These are phyloP conservation scores for Chamaecyparis obtusa DNA, from an alignment of 75 land plant species.

Conservation along the genomic window DNA sequence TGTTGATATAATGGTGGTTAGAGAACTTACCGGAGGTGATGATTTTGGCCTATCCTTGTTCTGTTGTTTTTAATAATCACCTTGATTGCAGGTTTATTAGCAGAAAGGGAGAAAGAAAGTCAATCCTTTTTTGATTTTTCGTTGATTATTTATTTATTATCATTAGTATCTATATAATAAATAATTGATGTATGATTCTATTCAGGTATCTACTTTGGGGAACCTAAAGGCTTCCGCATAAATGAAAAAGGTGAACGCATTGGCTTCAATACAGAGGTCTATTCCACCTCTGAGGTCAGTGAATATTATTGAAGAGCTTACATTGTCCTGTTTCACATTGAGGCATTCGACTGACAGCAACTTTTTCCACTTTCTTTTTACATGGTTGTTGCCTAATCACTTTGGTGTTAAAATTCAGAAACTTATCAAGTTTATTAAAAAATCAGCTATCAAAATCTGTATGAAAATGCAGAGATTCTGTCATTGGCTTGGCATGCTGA, in stretches of 20 bases:
- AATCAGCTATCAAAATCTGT: not conserved
- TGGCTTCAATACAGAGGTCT: conserved; percentile 93
- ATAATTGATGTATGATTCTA: not conserved
- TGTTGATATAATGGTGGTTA: conserved; percentile 95
- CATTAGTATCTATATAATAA: not conserved
- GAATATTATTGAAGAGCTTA: not conserved
- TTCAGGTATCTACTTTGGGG: conserved; percentile 91
- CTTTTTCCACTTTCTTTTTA: not conserved
- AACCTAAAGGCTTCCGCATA: conserved; percentile 82
- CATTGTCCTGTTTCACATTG: not conserved
- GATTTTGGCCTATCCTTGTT: not conserved
- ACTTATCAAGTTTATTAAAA: not conserved
- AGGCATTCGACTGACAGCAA: not conserved
- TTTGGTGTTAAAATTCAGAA: not conserved
- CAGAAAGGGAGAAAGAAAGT: not conserved
- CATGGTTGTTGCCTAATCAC: not conserved
- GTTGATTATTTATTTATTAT: not conserved
- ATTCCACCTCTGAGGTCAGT: conserved; percentile 79
- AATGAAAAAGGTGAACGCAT: conserved; percentile 77
- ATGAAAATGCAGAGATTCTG: not conserved
- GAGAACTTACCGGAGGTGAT: conserved; percentile 97
- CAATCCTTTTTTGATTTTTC: not conserved
- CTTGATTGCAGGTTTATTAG: not conserved
- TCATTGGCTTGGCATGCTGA: not conserved
- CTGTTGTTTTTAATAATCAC: not conserved